phyloP scores from a whole-genome alignment of 2,329 filamentous ascomycete species.

The Colletotrichum lentis region DNA sequence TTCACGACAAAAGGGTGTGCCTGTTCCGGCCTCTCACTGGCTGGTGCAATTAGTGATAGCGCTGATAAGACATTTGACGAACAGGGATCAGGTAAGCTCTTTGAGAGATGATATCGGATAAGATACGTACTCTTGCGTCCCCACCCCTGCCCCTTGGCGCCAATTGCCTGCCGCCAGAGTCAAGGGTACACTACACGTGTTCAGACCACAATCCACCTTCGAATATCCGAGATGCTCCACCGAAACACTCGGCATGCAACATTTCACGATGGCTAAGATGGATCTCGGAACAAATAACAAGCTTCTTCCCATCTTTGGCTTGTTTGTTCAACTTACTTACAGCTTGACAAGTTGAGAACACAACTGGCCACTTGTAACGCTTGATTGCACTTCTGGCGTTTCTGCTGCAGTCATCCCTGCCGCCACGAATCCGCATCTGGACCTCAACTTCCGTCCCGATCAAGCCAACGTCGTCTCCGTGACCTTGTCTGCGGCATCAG shows the following conservation, averaged over 20 bases:
- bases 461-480: slow-evolving; percentile 10
- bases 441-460: slow-evolving; percentile 10
- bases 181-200: too few relatives aligned
- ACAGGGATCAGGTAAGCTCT: slow-evolving; percentile 17
- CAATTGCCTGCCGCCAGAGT: slow-evolving; percentile 4
- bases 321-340: background rate
- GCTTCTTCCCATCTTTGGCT: background rate
- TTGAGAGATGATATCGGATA: background rate
- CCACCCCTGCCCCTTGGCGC: slow-evolving; percentile 4
- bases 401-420: slow-evolving; percentile 2
- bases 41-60: slow-evolving; percentile 6
- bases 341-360: slow-evolving; percentile 3
- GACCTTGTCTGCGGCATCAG: slow-evolving; percentile 3
- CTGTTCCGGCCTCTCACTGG: slow-evolving; percentile 20
- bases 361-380: background rate
- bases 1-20: slow-evolving; percentile 10
- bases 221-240: background rate
- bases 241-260: slow-evolving; percentile 2
- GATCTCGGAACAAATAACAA: slow-evolving; percentile 8
- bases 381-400: background rate
- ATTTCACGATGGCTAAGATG: slow-evolving; percentile 11
- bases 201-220: background rate
- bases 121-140: background rate
- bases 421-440: slow-evolving; percentile 5
- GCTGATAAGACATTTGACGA: slow-evolving; percentile 28